Conservation (phyloP, 2,329 filamentous ascomycete species). For the Neurospora sp. region DNA sequence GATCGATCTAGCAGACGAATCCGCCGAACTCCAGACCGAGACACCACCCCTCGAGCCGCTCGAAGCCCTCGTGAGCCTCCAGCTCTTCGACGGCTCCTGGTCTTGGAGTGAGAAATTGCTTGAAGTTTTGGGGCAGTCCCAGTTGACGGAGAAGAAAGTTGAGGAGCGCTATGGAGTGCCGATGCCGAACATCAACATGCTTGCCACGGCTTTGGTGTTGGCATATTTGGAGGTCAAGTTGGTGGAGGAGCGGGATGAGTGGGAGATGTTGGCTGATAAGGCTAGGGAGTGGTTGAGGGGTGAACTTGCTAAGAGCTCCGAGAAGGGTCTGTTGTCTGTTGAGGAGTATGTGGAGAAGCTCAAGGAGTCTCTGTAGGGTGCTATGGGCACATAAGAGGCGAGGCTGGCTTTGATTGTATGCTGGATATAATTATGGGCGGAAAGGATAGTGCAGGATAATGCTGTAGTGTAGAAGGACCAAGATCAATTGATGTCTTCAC, state of each 20-base stretch:
- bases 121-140: conserved; percentile 9
- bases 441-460: no score
- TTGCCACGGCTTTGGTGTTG: conserved; percentile 32
- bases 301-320: conserved; percentile 1
- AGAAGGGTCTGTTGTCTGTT: background rate
- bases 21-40: background rate
- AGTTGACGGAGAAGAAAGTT: conserved; percentile 16
- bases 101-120: conserved; percentile 23
- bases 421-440: no score
- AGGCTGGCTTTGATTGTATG: background rate
- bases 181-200: conserved; percentile 3
- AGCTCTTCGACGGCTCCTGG: conserved; percentile 49
- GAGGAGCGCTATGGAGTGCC: background rate
- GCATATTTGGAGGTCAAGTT: conserved; percentile 38
- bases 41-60: conserved; percentile 20
- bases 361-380: background rate
- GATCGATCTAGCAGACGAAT: background rate
- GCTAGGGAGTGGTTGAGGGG: conserved; percentile 33
- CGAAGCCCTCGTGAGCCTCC: conserved; percentile 39
- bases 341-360: conserved; percentile 7
- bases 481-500: no score
- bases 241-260: conserved; percentile 39
- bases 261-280: conserved; percentile 46
- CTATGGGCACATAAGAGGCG: background rate
- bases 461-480: no score